Evolutionary conservation across 2,329 filamentous ascomycete genomes (phyloP), one percentile per base, ranked within the genome.

Genomic region (Penicillium brevicompactum): DNA sequence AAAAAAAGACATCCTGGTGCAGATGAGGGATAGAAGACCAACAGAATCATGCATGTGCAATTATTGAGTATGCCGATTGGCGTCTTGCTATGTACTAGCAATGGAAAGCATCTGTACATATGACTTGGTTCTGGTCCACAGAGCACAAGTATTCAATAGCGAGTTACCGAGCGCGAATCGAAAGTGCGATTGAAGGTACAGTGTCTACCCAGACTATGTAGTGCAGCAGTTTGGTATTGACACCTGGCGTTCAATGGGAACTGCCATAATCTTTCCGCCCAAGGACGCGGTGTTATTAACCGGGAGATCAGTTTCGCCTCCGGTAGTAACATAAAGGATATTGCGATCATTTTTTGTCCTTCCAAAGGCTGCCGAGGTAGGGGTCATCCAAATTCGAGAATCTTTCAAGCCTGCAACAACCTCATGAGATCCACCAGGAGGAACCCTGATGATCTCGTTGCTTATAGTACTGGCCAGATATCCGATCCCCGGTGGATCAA

Each of bases 291-390:
- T 58, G 21, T 16, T 11, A 7, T 47, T 21, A 18, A 51, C 43
- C 10, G 42, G 30, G 47, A 43, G 46, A 9, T n/a, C n/a, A 4
- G 49, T 47, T 16, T 45, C 56, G 13, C 56, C 49, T 41, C 49
- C 46, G 37, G 61, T 61, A 7, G 61, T 52, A 16, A 63, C 51
- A 32, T 58, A 64, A 41, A 62, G 32, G 24, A 55, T 49, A 46
- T 51, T 30, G 14, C 31, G 43, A 31, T 56, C 56, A 22, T 5
- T n/a, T 13, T 46, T 46, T n/a, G 32, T 45, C 11, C 55, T 46
- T n/a, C 57, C 54, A 49, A 59, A 61, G 11, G 54, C 55, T n/a
- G 58, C 53, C 9, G 57, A 53, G 2, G 61, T 62, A n/a, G 61
- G 49, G 8, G 59, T 53, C 42, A 60, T 58, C 6, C 62, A 54